Base-by-base conservation (phyloP, 495 filamentous ascomycete genomes). In the Trichoderma asperelloides region DNA sequence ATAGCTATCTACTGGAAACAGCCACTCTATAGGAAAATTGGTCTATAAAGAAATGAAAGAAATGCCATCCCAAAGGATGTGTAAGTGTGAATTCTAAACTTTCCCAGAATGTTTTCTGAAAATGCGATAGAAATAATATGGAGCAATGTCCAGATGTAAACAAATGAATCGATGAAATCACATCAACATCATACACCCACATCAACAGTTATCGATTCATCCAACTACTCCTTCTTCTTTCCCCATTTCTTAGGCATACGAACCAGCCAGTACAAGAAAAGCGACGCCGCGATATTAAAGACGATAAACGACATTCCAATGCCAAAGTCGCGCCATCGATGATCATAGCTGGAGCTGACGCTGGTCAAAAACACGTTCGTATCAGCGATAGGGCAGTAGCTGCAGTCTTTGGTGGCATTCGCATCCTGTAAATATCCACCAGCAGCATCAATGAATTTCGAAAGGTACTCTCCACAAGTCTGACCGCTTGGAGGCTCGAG, bases 241-340 rank as follows among this genome's bases (percentile, higher is more conserved):
- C 27, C 27, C 39, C 64, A 45, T 37, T 64, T 81, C 77, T 88
- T 88, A 9, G 87, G 86, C 57, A 92, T 87, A 9, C 89, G 78
- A 2, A 80, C 77, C 47, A 89, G 68, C 86, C 86, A 92, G 70
- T 92, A 93, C 23, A 92, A 70, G 15, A 84, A 75, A 16, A 90
- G 65, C 0, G 88, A 86, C 13, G 75, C 84, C 2, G 71, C 68
- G 30, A 89, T 74, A 70, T 93, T 93, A 70, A 91, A 88, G 0
- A 78, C 77, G 28, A 91, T 76, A 68, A 86, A 92, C 0, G 76
- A 82, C 77, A 80, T 89, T 25, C 62, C 73, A 18, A 86, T 68
- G 2, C 76, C 77, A 28, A 75, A 72, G 64, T 79, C 74, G 23
- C 73, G 71, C 77, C 77, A 78, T 28, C 73, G 64, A 55, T 73